Evolutionary conservation across 805 yeast genomes (phyloP).

Genomic region (Candida nanaspora): DNA sequence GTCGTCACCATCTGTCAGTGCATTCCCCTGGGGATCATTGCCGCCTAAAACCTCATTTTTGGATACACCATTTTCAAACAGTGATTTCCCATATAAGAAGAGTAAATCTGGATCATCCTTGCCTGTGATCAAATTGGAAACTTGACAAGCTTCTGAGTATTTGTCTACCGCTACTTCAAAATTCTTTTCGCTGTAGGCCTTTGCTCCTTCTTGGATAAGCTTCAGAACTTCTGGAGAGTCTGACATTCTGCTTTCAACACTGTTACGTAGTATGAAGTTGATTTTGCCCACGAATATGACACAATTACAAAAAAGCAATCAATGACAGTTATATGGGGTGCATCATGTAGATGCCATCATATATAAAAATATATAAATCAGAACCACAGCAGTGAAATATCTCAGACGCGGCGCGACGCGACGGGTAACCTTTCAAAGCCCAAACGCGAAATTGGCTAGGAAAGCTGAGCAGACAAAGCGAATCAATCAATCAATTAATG

Average conservation of each 20-base stretch:
- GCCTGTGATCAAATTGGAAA: slow-evolving; percentile 40
- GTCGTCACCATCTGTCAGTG: slow-evolving; percentile 17
- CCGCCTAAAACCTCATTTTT: slow-evolving; percentile 74
- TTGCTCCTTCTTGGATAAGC: slow-evolving; percentile 55
- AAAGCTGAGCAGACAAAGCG: slow-evolving; percentile 3
- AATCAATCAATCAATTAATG: too few relatives aligned
- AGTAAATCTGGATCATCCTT: slow-evolving; percentile 69
- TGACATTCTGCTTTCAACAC: background rate
- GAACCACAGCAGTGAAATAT: too few relatives aligned
- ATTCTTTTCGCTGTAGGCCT: slow-evolving; percentile 54
- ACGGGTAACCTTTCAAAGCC: background rate
- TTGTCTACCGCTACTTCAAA: slow-evolving; percentile 62
- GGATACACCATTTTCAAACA: slow-evolving; percentile 69
- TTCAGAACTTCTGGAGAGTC: slow-evolving; percentile 37
- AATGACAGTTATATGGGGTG: background rate
- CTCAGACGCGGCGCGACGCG: slow-evolving; percentile 2
- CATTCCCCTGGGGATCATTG: slow-evolving; percentile 12
- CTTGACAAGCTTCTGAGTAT: slow-evolving; percentile 69
- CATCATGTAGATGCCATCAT: background rate
- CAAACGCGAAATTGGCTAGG: background rate
- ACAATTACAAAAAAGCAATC: too few relatives aligned
- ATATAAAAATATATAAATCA: too few relatives aligned
- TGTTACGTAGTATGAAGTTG: too few relatives aligned
- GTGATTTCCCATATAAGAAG: slow-evolving; percentile 69
- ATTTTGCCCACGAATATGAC: too few relatives aligned